Evolutionary conservation across 2,329 filamentous ascomycete genomes (phyloP).

Genomic region (Diatrype stigma): DNA sequence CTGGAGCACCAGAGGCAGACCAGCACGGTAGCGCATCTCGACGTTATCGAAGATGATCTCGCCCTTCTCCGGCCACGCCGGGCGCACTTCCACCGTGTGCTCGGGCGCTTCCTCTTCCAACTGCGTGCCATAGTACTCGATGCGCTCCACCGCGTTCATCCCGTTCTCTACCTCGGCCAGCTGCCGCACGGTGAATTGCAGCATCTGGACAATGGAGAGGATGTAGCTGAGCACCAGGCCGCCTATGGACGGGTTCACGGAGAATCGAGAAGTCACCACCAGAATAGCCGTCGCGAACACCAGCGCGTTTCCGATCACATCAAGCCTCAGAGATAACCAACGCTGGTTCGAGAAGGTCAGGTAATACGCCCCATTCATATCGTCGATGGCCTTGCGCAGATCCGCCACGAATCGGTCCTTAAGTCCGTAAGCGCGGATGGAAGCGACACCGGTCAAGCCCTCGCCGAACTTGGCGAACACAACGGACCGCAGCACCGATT

Average conservation of each 20-base stretch:
- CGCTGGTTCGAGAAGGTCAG: slow-evolving; percentile 93
- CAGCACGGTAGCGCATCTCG: slow-evolving; percentile 72
- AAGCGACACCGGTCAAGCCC: slow-evolving; percentile 76
- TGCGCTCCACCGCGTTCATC: slow-evolving; percentile 93
- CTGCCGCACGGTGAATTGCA: slow-evolving; percentile 92
- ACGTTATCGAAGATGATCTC: slow-evolving; percentile 74
- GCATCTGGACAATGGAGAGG: slow-evolving; percentile 87
- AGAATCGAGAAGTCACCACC: slow-evolving; percentile 86
- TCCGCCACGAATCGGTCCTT: slow-evolving; percentile 68
- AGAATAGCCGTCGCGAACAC: slow-evolving; percentile 87
- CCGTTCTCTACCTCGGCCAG: slow-evolving; percentile 95
- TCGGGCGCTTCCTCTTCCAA: slow-evolving; percentile 87
- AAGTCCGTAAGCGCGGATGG: slow-evolving; percentile 85
- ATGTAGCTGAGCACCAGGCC: slow-evolving; percentile 93
- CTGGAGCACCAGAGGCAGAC: slow-evolving; percentile 68
- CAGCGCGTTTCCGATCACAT: slow-evolving; percentile 76
- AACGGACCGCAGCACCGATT: slow-evolving; percentile 78
- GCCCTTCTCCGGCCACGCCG: slow-evolving; percentile 80
- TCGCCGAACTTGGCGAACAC: slow-evolving; percentile 93
- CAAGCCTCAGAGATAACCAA: slow-evolving; percentile 83
- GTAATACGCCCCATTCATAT: slow-evolving; percentile 93
- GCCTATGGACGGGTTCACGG: slow-evolving; percentile 76
- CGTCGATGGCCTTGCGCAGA: slow-evolving; percentile 71
- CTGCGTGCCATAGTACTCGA: slow-evolving; percentile 82
- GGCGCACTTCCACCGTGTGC: slow-evolving; percentile 67